phyloP scores from a whole-genome alignment of 2,329 filamentous ascomycete species.

The Diaporthe batatas region DNA sequence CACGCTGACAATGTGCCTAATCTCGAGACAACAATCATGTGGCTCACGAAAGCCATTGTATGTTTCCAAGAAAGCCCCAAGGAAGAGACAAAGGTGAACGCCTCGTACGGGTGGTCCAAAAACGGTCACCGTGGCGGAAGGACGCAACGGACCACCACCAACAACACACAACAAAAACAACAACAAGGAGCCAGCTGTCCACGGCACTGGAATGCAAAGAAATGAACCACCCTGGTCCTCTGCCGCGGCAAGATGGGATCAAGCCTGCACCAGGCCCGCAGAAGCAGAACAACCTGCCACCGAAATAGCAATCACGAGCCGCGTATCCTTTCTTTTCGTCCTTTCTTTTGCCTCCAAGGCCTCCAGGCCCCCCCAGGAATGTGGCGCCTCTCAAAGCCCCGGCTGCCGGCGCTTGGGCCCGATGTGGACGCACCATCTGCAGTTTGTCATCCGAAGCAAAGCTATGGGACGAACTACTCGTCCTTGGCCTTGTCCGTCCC shows the following conservation, averaged over 20 bases:
- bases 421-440: not conserved
- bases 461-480: slow-evolving; percentile 17
- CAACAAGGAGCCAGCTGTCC: not conserved
- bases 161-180: not conserved
- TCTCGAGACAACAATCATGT: not conserved
- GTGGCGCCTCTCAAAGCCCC: not conserved
- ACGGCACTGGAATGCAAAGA: slow-evolving; percentile 3
- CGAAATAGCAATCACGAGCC: slow-evolving; percentile 27
- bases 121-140: not conserved
- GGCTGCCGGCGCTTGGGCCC: slow-evolving; percentile 1
- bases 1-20: not conserved
- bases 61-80: not conserved
- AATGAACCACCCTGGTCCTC: not conserved
- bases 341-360: not conserved
- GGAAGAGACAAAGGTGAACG: not conserved
- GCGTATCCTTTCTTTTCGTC: not conserved
- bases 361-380: not conserved
- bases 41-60: not conserved
- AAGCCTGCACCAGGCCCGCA: not conserved
- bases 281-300: not conserved
- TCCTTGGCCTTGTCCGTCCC: not conserved
- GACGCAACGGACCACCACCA: not conserved
- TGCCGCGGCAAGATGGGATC: not conserved
- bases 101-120: not conserved
- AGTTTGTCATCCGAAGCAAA: not conserved